phyloP scores from a whole-genome alignment of 306 rosid genomes.

The Abrus pulchellus region DNA sequence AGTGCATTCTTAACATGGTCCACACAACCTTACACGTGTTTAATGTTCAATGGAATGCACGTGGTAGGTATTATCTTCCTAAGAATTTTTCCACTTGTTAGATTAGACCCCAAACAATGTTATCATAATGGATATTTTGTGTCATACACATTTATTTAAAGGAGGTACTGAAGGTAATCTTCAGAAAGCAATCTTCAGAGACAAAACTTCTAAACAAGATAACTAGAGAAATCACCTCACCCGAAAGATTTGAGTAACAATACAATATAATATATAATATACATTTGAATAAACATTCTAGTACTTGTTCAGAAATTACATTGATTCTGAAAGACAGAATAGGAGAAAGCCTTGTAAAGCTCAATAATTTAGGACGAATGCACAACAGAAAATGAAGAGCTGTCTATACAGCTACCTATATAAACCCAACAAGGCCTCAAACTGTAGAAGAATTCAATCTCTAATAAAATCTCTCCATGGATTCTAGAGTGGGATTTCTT shows the following conservation, averaged over 20 bases:
- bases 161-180: no score
- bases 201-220: neutral
- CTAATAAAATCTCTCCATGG: constrained; percentile 18
- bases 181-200: neutral
- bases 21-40: neutral
- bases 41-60: neutral
- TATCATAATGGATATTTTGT: neutral
- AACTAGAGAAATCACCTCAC: neutral
- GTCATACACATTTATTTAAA: neutral
- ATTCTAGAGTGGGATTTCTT: constrained; percentile 7
- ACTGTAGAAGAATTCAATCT: constrained; percentile 35
- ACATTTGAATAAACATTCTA: constrained; percentile 53
- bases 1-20: neutral
- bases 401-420: constrained; percentile 41
- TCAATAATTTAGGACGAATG: constrained; percentile 44
- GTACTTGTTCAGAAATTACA: constrained; percentile 44
- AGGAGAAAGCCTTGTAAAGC: constrained; percentile 43
- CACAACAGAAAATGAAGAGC: constrained; percentile 49
- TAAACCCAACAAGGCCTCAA: constrained; percentile 42
- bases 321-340: constrained; percentile 43
- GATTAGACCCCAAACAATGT: neutral
- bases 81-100: neutral
- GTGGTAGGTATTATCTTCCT: neutral
- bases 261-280: constrained; percentile 40
- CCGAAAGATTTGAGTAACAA: constrained; percentile 21